phyloP scores from a whole-genome alignment of 495 filamentous ascomycete genomes.

The Penicillium antarcticum region DNA sequence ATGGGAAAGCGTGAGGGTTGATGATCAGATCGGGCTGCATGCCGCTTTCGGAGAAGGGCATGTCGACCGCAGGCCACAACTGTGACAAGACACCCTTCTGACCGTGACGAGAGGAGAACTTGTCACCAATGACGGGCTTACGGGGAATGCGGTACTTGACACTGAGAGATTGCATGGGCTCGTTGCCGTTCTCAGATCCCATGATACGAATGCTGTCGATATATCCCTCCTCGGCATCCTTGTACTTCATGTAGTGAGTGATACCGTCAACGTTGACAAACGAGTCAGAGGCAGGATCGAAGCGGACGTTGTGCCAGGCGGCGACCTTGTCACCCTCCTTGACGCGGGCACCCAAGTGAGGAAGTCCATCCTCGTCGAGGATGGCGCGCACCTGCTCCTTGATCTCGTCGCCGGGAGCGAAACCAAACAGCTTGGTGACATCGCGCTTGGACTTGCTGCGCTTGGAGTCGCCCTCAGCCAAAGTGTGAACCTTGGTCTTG shows the following conservation, averaged over 20 bases:
- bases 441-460: slow-evolving; percentile 51
- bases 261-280: slow-evolving; percentile 72
- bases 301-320: slow-evolving; percentile 83
- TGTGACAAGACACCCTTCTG: slow-evolving; percentile 80
- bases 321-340: slow-evolving; percentile 78
- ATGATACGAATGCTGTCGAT: slow-evolving; percentile 91
- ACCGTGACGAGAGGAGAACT: slow-evolving; percentile 58
- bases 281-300: slow-evolving; percentile 57
- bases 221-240: slow-evolving; percentile 80
- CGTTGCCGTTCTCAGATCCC: slow-evolving; percentile 73
- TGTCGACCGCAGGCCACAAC: slow-evolving; percentile 89
- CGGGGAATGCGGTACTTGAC: slow-evolving; percentile 92
- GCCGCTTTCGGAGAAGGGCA: slow-evolving; percentile 96
- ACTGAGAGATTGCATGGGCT: slow-evolving; percentile 79
- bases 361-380: slow-evolving; percentile 85
- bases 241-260: slow-evolving; percentile 86
- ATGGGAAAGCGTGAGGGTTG: slow-evolving; percentile 99
- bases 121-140: slow-evolving; percentile 81
- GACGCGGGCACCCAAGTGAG: slow-evolving; percentile 70
- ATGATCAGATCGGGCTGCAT: slow-evolving; percentile 98
- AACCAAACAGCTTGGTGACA: slow-evolving; percentile 77
- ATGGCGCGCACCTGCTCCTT: slow-evolving; percentile 59
- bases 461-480: slow-evolving; percentile 67
- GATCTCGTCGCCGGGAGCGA: slow-evolving; percentile 68
- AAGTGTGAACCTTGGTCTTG: slow-evolving; percentile 86